Evolutionary conservation across 2,329 filamentous ascomycete genomes (phyloP).

Genomic region (Ampelomyces quisqualis): DNA sequence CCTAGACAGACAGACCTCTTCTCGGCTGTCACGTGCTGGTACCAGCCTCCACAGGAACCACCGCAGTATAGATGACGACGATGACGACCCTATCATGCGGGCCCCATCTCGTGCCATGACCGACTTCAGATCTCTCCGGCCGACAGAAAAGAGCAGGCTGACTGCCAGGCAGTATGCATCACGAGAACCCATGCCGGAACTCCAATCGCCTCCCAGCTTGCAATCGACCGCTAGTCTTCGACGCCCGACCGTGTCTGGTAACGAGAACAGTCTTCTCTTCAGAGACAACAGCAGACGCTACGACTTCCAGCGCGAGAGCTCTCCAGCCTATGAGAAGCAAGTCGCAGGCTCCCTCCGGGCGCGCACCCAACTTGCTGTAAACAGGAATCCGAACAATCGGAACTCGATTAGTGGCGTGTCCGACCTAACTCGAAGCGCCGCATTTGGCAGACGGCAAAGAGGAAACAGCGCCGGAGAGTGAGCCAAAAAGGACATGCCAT

Average conservation of each 20-base stretch:
- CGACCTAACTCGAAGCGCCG: conserved; percentile 32
- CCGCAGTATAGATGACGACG: conserved; percentile 35
- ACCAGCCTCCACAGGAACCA: conserved; percentile 44
- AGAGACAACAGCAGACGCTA: conserved; percentile 32
- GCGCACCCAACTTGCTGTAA: conserved; percentile 28
- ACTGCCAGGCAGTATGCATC: conserved; percentile 40
- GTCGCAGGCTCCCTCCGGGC: conserved; percentile 22
- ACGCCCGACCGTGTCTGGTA: conserved; percentile 34
- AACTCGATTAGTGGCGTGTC: conserved; percentile 31
- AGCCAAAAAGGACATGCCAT: conserved; percentile 12
- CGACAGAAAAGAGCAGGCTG: conserved; percentile 22
- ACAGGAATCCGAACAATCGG: conserved; percentile 29
- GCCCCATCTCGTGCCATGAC: conserved; percentile 53
- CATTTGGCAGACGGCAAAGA: conserved; percentile 30
- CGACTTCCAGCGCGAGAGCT: conserved; percentile 31
- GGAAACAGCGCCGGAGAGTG: conserved; percentile 39
- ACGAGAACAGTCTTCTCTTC: conserved; percentile 32
- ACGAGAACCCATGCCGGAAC: conserved; percentile 41
- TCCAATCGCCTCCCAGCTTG: conserved; percentile 35
- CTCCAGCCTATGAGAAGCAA: conserved; percentile 37
- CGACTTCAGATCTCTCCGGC: conserved; percentile 44
- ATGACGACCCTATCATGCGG: conserved; percentile 44
- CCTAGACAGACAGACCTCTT: conserved; percentile 22
- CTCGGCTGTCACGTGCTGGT: conserved; percentile 40
- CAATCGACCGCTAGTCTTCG: conserved; percentile 31